phyloP scores from a whole-genome alignment of 2,329 filamentous ascomycete genomes.

The Neonectria coccinea region DNA sequence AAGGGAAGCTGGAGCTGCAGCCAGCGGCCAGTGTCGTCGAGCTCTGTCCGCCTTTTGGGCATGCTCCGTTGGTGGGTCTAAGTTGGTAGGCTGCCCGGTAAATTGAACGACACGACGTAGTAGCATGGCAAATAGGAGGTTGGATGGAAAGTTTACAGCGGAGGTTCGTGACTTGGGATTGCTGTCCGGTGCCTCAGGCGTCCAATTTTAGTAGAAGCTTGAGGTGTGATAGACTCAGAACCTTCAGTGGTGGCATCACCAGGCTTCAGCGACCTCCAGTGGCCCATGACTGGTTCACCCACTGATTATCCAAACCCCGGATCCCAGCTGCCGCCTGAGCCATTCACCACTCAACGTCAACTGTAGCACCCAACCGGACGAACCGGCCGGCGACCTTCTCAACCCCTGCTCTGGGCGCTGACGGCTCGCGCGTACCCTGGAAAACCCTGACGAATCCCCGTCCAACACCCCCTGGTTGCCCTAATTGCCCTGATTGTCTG shows the following conservation, averaged over 20 bases:
- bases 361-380: neutral
- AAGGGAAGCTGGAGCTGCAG: slow-evolving; percentile 7
- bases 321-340: neutral
- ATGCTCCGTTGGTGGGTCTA: neutral
- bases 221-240: neutral
- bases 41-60: slow-evolving; percentile 2
- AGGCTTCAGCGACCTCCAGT: slow-evolving; percentile 6
- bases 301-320: neutral
- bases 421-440: slow-evolving; percentile 2
- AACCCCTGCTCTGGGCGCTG: neutral
- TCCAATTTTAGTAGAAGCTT: too few species aligned
- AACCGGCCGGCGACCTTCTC: slow-evolving; percentile 10
- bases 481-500: neutral
- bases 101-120: neutral
- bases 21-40: neutral
- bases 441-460: neutral
- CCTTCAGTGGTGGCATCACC: slow-evolving; percentile 4
- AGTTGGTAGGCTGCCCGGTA: neutral
- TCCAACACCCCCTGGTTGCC: neutral
- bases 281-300: slow-evolving; percentile 6
- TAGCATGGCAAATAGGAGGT: neutral
- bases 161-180: neutral
- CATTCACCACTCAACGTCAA: slow-evolving; percentile 7
- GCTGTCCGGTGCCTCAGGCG: neutral
- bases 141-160: neutral